phyloP scores from a whole-genome alignment of 1,139 yeast genomes.

The Zygosaccharomyces sapae region DNA sequence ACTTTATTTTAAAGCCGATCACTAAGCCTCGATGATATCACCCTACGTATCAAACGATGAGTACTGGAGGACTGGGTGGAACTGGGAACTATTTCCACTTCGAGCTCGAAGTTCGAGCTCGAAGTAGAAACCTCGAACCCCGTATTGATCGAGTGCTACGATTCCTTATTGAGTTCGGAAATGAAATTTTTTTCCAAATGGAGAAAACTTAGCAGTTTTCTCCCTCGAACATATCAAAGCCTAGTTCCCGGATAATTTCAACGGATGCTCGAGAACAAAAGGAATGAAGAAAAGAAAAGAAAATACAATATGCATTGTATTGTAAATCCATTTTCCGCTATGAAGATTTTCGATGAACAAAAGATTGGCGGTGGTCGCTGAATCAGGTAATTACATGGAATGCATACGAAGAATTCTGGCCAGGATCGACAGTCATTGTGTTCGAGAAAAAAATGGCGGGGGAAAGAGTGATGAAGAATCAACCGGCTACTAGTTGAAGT shows the following conservation, averaged over 20 bases:
- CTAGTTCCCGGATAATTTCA: background rate
- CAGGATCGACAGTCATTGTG: background rate
- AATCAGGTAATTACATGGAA: background rate
- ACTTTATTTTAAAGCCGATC: too few relatives aligned
- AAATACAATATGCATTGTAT: background rate
- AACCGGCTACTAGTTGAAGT: too few relatives aligned
- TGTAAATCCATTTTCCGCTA: too few relatives aligned
- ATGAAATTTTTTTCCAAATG: too few relatives aligned
- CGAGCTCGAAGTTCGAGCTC: too few relatives aligned
- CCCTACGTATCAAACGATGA: background rate
- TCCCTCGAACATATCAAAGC: too few relatives aligned
- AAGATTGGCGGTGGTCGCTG: background rate
- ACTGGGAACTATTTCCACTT: background rate
- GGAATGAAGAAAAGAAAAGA: background rate
- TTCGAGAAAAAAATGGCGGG: background rate
- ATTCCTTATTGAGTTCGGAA: too few relatives aligned
- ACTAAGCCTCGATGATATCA: background rate
- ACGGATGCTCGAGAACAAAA: background rate
- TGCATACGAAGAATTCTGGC: background rate
- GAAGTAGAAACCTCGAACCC: too few relatives aligned
- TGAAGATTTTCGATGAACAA: background rate
- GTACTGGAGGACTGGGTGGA: too few relatives aligned
- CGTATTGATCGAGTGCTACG: too few relatives aligned
- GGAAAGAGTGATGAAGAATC: background rate
- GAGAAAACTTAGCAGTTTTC: too few relatives aligned